Evolutionary conservation across 768 basidiomycete species (phyloP), one percentile per base, ranked within the genome.

Genomic region (Suillus placidus): DNA sequence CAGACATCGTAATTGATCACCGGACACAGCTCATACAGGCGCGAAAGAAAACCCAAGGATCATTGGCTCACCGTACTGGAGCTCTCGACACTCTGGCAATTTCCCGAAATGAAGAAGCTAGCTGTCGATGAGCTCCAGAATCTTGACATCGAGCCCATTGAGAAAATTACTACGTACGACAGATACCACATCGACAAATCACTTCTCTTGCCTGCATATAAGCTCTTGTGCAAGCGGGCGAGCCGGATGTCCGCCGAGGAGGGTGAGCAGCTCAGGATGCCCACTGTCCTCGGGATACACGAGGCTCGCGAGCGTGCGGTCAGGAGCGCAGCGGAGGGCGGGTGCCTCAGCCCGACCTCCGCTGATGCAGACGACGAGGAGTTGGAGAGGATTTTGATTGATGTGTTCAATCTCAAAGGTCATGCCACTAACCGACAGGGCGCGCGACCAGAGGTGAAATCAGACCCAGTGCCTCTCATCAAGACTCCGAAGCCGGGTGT

Each of bases 131-230:
- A 90, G 61, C 78, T 90, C 0, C 83, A 87, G 62, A 78, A 80
- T 66, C 75, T 84, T 10, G 40, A 74, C 0, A 79, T 89, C 37
- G 73, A 77, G 0, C 80, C 83, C 1, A 79, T 89, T 0, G 81
- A 86, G 6, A 86, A 87, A 32, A 85, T 91, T 43, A 73, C 79
- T 3, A 74, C 84, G 0, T 91, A 91, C 68, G 87, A 88, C 54
- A 71, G 71, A 20, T 84, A 84, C 72, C 66, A 78, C 0, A 81
- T 91, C 64, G 82, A 87, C 62, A 72, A 73, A 12, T 75, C 77
- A 7, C 74, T 87, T 10, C 80, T 91, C 16, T 72, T 87, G 3
- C 82, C 83, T 0, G 77, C 30, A 52, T 52, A 32, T 5, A 51
- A 81, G 20, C 71, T 77, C 0, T 78, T 92, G 0, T 86, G 86